Evolutionary conservation across 352 stramenopile genomes (phyloP).

Genomic region (Phytophthora pistaciae): DNA sequence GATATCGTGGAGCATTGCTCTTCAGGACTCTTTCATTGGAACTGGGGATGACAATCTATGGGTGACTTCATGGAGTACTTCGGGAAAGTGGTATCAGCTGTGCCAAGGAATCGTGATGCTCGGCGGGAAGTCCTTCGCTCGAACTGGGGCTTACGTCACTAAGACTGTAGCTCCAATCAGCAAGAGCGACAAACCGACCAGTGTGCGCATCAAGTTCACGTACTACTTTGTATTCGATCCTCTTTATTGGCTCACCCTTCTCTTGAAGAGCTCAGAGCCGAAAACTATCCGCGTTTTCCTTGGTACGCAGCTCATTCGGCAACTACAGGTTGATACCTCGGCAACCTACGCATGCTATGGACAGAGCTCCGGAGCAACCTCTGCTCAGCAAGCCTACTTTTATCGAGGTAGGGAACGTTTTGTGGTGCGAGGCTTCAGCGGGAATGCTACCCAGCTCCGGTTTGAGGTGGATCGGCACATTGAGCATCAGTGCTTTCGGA

Average conservation of each 20-base stretch:
- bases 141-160: constrained; percentile 47
- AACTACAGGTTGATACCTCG: constrained; percentile 50
- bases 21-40: constrained; percentile 69
- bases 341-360: constrained; percentile 53
- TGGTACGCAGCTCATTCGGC: constrained; percentile 48
- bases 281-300: constrained; percentile 61
- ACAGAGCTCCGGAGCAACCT: constrained; percentile 15
- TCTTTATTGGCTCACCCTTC: constrained; percentile 34
- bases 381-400: constrained; percentile 36
- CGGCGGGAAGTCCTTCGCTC: constrained; percentile 45
- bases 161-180: constrained; percentile 45
- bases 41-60: constrained; percentile 67
- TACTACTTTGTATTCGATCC: constrained; percentile 73
- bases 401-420: constrained; percentile 48
- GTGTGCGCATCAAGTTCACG: constrained; percentile 62
- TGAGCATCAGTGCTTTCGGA: constrained; percentile 56
- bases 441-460: constrained; percentile 43
- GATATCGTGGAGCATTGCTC: constrained; percentile 50
- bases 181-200: constrained; percentile 44
- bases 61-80: constrained; percentile 54
- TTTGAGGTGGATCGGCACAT: constrained; percentile 50
- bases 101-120: constrained; percentile 65
- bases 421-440: constrained; percentile 50
- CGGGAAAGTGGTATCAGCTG: constrained; percentile 55
- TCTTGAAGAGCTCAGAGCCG: constrained; percentile 40